Conservation (phyloP, 805 yeast genomes). For the Ogataea ganodermae region DNA sequence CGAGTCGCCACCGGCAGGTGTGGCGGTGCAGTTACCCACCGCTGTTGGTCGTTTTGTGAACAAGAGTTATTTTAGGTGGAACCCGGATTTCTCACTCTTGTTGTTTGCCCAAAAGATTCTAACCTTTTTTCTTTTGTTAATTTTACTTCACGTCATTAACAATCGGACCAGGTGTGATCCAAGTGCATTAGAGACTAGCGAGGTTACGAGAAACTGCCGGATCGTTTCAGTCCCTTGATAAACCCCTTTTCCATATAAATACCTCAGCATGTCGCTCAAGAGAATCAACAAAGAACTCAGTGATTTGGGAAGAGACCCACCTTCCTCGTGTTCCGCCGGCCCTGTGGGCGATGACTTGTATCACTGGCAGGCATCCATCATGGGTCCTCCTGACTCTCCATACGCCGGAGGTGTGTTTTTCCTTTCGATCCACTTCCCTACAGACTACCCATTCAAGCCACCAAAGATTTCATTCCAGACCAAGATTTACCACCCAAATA, state of each 20-base stretch:
- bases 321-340: conserved; percentile 98
- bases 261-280: conserved; percentile 72
- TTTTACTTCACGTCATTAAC: conserved; percentile 1
- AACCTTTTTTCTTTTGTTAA: conserved; percentile 5
- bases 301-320: conserved; percentile 98
- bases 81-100: conserved; percentile 5
- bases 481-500: conserved; percentile 95
- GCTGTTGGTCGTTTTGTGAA: not conserved
- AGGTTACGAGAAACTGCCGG: conserved; percentile 5
- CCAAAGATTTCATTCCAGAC: conserved; percentile 94
- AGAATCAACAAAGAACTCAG: conserved; percentile 95
- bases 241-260: not conserved
- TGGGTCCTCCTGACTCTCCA: conserved; percentile 97
- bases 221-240: conserved; percentile 1
- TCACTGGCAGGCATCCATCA: conserved; percentile 99
- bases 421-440: conserved; percentile 95
- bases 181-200: not conserved
- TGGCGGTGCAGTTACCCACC: conserved; percentile 6
- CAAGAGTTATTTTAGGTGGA: conserved; percentile 5
- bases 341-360: conserved; percentile 97
- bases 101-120: conserved; percentile 4
- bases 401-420: conserved; percentile 86
- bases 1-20: not conserved
- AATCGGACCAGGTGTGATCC: conserved; percentile 2
- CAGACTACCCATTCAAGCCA: conserved; percentile 98